phyloP scores from a whole-genome alignment of 192 early-diverging fungal species.

The Entrophospora sp. region DNA sequence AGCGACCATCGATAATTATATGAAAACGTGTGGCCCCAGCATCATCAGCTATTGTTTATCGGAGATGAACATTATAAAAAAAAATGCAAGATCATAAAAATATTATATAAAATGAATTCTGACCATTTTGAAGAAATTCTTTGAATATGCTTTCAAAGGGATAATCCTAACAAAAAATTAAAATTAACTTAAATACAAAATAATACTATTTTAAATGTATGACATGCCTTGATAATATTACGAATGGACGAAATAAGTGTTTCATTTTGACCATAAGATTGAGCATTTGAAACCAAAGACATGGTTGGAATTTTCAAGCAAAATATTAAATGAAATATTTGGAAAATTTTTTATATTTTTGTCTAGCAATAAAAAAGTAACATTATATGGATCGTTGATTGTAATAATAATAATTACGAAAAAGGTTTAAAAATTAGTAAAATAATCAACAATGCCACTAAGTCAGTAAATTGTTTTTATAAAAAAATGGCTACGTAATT shows the following conservation, averaged over 20 bases:
- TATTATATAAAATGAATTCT: neutral
- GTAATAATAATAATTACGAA: too few species aligned
- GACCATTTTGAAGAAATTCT: conserved; percentile 23
- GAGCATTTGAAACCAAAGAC: neutral
- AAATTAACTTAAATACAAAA: neutral
- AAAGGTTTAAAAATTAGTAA: too few species aligned
- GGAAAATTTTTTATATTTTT: too few species aligned
- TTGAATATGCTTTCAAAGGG: neutral
- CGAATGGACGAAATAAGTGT: conserved; percentile 3
- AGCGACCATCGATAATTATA: conserved; percentile 15
- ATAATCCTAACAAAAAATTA: conserved; percentile 16
- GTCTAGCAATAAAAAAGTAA: too few species aligned
- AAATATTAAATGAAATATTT: too few species aligned
- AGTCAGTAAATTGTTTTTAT: too few species aligned
- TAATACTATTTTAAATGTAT: neutral
- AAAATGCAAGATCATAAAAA: too few species aligned
- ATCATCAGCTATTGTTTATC: conserved; percentile 2
- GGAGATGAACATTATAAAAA: neutral
- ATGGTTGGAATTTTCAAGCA: too few species aligned
- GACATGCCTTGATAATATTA: conserved; percentile 4
- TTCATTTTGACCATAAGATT: neutral
- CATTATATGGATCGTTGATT: too few species aligned
- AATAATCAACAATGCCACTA: too few species aligned
- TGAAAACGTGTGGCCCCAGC: conserved; percentile 15
- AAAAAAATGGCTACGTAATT: too few species aligned